Percentiles rank a stretch among this genome's conserved stretches.
phyloP scores from a whole-genome alignment of 306 rosid genomes.

The Gastrolobium villosum region DNA sequence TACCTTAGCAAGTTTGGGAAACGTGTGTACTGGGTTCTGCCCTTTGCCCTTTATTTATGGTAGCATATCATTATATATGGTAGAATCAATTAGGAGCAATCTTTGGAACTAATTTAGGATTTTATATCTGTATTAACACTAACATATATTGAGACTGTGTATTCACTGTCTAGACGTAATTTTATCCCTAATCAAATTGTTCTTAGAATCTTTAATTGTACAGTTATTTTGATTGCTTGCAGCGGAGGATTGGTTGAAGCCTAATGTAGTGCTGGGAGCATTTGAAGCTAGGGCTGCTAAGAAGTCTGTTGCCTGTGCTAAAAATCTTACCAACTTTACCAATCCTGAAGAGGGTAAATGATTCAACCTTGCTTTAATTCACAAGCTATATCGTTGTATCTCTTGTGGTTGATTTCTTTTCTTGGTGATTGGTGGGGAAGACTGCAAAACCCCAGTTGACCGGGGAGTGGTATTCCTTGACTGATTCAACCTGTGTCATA shows the following conservation, averaged over 20 bases:
- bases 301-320: conserved; percentile 81
- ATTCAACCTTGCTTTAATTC: conserved; percentile 27
- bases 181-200: conserved; percentile 34
- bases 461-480: conserved; percentile 8
- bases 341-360: conserved; percentile 86
- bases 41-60: background rate
- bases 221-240: conserved; percentile 51
- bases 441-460: background rate
- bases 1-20: no score
- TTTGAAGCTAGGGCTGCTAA: conserved; percentile 89
- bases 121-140: conserved; percentile 8
- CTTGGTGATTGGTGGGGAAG: conserved; percentile 5
- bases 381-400: conserved; percentile 28
- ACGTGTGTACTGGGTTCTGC: no score
- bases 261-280: conserved; percentile 71
- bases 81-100: background rate
- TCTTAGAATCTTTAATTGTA: conserved; percentile 6
- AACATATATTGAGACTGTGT: background rate
- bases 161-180: conserved; percentile 3
- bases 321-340: conserved; percentile 71
- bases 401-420: conserved; percentile 35
- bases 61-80: conserved; percentile 21
- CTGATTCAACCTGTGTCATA: background rate
- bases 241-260: conserved; percentile 95
- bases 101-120: conserved; percentile 16